Evolutionary conservation across 305 asterid genomes (phyloP).

Genomic region (Solanum hybrid): DNA sequence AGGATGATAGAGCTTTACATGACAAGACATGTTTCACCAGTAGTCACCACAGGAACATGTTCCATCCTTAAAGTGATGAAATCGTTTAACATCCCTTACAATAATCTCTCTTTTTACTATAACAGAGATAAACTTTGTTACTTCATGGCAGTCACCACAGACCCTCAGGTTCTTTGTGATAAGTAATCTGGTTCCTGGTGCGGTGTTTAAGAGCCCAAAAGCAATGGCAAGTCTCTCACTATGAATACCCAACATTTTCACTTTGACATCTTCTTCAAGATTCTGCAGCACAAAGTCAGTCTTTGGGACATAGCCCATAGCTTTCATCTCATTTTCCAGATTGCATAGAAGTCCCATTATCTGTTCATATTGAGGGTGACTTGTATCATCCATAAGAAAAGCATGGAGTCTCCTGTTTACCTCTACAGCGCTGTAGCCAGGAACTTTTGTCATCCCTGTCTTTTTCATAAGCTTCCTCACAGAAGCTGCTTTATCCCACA

Average conservation of each 20-base stretch:
- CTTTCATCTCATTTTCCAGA: constrained; percentile 48
- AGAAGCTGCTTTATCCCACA: constrained; percentile 58
- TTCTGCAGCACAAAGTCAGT: constrained; percentile 45
- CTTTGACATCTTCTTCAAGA: constrained; percentile 46
- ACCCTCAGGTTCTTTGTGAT: constrained; percentile 56
- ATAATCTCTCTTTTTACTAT: constrained; percentile 38
- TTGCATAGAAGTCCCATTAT: constrained; percentile 28
- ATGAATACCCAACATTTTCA: constrained; percentile 42
- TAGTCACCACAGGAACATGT: constrained; percentile 49
- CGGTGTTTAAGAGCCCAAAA: constrained; percentile 44
- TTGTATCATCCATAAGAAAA: constrained; percentile 50
- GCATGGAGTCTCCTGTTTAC: constrained; percentile 48
- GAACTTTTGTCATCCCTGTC: constrained; percentile 47
- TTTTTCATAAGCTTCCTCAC: constrained; percentile 52
- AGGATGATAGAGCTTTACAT: not conserved
- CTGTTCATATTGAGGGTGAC: constrained; percentile 39
- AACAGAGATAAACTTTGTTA: constrained; percentile 38
- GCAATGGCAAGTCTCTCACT: constrained; percentile 67
- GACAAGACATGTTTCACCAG: constrained; percentile 25
- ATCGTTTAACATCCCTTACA: constrained; percentile 52
- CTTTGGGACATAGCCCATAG: constrained; percentile 36
- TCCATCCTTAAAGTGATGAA: constrained; percentile 57
- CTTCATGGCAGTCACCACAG: constrained; percentile 60
- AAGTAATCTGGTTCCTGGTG: constrained; percentile 38
- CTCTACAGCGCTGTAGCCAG: constrained; percentile 55